Conservation (phyloP, 768 basidiomycete genomes). For the Auriscalpium vulgare region DNA sequence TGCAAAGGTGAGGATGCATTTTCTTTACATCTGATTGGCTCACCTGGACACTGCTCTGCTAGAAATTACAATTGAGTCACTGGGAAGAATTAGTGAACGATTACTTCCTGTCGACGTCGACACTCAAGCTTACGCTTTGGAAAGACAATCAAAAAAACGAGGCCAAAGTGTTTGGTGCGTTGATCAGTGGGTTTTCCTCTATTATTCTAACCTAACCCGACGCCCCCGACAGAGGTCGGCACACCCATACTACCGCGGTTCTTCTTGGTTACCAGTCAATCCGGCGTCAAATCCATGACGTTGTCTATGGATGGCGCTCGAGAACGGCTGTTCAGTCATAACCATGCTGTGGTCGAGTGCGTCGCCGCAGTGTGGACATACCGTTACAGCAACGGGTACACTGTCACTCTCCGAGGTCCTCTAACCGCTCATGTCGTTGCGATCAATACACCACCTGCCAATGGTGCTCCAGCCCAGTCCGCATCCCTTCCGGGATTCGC, state of each 20-base stretch:
- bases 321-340: conserved; percentile 48
- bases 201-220: neutral
- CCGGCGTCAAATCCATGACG: conserved; percentile 79
- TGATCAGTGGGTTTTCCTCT: neutral
- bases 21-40: neutral
- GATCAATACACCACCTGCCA: conserved; percentile 18
- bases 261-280: conserved; percentile 77
- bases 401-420: conserved; percentile 68
- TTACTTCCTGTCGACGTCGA: conserved; percentile 63
- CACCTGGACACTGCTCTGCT: neutral
- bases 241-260: conserved; percentile 76
- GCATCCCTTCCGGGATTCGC: conserved; percentile 15
- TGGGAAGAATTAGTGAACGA: conserved; percentile 61
- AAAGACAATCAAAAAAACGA: conserved; percentile 74
- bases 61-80: conserved; percentile 60
- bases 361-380: conserved; percentile 74
- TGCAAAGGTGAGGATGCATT: conserved; percentile 30
- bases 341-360: conserved; percentile 56
- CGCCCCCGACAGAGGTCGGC: conserved; percentile 53
- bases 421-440: conserved; percentile 54
- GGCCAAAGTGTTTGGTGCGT: conserved; percentile 78
- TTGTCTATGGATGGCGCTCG: conserved; percentile 72
- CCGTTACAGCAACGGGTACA: conserved; percentile 72
- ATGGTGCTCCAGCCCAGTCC: conserved; percentile 8
- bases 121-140: conserved; percentile 81